These are phyloP conservation scores for Suhomyces bribrorum DNA, from an alignment of 1,139 yeast genomes.

Conservation along the genomic window DNA sequence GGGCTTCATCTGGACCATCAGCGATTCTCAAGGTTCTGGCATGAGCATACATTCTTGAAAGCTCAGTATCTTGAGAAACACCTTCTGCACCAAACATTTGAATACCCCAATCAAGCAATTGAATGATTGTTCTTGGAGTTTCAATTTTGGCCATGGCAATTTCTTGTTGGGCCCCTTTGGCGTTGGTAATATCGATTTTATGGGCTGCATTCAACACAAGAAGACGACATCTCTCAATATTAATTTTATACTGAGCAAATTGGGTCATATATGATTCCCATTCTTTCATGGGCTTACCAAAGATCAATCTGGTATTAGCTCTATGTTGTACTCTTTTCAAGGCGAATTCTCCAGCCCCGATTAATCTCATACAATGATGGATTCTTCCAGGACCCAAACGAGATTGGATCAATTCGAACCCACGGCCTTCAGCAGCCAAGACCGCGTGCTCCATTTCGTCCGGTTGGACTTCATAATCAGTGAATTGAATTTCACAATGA, in stretches of 20 bases:
- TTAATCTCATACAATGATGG: constrained; percentile 72
- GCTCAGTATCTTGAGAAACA: constrained; percentile 61
- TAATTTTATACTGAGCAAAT: constrained; percentile 60
- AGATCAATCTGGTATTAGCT: constrained; percentile 56
- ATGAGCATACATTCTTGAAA: constrained; percentile 57
- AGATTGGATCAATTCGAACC: constrained; percentile 69
- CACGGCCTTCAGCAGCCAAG: constrained; percentile 57
- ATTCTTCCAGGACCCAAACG: constrained; percentile 74
- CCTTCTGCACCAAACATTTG: constrained; percentile 76
- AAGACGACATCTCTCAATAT: constrained; percentile 57
- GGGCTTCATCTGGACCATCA: constrained; percentile 79
- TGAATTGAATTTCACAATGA: constrained; percentile 62
- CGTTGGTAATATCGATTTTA: constrained; percentile 56
- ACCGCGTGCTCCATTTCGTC: constrained; percentile 41
- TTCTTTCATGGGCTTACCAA: constrained; percentile 55
- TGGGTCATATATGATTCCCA: constrained; percentile 55
- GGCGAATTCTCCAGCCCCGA: constrained; percentile 68
- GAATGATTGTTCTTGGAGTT: constrained; percentile 59
- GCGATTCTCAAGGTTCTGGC: constrained; percentile 67
- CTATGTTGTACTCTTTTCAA: constrained; percentile 54
- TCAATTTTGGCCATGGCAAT: constrained; percentile 72
- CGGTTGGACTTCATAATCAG: constrained; percentile 49
- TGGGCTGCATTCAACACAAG: constrained; percentile 68
- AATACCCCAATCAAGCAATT: constrained; percentile 64
- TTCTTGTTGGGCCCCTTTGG: constrained; percentile 58